Evolutionary conservation across 805 yeast genomes (phyloP).

Genomic region (Cyberlindnera veronae): DNA sequence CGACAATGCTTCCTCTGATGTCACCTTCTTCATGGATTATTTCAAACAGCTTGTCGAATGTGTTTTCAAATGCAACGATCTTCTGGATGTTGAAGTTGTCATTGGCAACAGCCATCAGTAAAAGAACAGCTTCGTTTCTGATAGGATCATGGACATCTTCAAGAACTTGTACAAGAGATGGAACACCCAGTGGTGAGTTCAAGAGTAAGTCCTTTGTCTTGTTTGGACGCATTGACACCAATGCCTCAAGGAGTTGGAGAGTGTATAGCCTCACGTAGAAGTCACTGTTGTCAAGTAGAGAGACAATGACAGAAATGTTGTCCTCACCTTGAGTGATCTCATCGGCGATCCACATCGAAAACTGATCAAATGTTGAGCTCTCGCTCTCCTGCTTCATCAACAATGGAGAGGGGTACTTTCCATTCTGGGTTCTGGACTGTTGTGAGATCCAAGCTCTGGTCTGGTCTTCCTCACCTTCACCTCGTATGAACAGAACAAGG

Average conservation of each 20-base stretch:
- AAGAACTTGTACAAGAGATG: slow-evolving; percentile 61
- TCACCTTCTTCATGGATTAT: slow-evolving; percentile 88
- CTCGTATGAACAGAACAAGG: slow-evolving; percentile 73
- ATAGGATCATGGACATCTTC: slow-evolving; percentile 77
- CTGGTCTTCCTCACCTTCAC: slow-evolving; percentile 58
- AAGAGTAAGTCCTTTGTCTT: slow-evolving; percentile 73
- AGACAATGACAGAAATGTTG: slow-evolving; percentile 32
- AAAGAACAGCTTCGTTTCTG: slow-evolving; percentile 79
- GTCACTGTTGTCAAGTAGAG: slow-evolving; percentile 50
- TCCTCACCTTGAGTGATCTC: slow-evolving; percentile 66
- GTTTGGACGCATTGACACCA: slow-evolving; percentile 70
- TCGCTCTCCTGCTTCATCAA: slow-evolving; percentile 43
- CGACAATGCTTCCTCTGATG: slow-evolving; percentile 81
- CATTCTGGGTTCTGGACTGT: slow-evolving; percentile 69
- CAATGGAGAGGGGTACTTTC: slow-evolving; percentile 75
- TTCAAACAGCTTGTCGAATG: slow-evolving; percentile 77
- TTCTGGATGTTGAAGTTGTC: slow-evolving; percentile 86
- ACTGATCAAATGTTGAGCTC: slow-evolving; percentile 61
- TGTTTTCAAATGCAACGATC: slow-evolving; percentile 89
- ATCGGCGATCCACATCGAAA: slow-evolving; percentile 93
- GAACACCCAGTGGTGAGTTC: slow-evolving; percentile 72
- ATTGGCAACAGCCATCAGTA: slow-evolving; percentile 79
- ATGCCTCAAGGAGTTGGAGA: slow-evolving; percentile 78
- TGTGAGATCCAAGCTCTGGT: slow-evolving; percentile 71
- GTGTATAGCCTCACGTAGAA: slow-evolving; percentile 80